Conservation (phyloP, 768 basidiomycete genomes). For the Hericium alpestre region DNA sequence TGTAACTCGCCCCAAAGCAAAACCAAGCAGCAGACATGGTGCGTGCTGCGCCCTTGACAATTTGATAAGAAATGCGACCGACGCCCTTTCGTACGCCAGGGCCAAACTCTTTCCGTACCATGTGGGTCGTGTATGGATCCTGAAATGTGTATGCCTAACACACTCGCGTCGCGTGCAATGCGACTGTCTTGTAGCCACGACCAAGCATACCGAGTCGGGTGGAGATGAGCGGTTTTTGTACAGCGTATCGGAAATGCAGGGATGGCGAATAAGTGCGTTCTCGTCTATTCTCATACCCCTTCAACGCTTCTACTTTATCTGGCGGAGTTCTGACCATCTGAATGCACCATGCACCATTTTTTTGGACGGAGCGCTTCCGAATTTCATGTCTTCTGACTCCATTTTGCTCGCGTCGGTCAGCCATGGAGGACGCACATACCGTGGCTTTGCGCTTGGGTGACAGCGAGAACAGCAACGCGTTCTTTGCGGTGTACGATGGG, state of each 20-base stretch:
- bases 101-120: neutral
- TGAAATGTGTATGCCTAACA: neutral
- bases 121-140: neutral
- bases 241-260: slow-evolving; percentile 94
- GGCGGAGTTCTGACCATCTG: neutral
- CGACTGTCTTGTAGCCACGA: slow-evolving; percentile 46
- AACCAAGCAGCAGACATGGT: neutral
- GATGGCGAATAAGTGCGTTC: slow-evolving; percentile 92
- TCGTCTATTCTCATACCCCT: neutral
- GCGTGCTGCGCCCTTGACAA: neutral
- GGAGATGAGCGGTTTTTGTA: slow-evolving; percentile 61
- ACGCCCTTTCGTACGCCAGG: neutral
- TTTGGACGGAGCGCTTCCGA: neutral
- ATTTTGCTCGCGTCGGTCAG: slow-evolving; percentile 30
- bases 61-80: neutral
- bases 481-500: slow-evolving; percentile 97
- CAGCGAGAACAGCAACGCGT: slow-evolving; percentile 43
- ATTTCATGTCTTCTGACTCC: slow-evolving; percentile 10
- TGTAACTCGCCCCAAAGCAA: neutral
- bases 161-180: neutral
- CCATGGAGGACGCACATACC: slow-evolving; percentile 96
- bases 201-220: slow-evolving; percentile 70
- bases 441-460: slow-evolving; percentile 61
- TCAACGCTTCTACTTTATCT: neutral
- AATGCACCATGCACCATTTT: neutral